phyloP scores from a whole-genome alignment of 371 early-diverging fungal genomes.

The Actinomortierella wolfii region DNA sequence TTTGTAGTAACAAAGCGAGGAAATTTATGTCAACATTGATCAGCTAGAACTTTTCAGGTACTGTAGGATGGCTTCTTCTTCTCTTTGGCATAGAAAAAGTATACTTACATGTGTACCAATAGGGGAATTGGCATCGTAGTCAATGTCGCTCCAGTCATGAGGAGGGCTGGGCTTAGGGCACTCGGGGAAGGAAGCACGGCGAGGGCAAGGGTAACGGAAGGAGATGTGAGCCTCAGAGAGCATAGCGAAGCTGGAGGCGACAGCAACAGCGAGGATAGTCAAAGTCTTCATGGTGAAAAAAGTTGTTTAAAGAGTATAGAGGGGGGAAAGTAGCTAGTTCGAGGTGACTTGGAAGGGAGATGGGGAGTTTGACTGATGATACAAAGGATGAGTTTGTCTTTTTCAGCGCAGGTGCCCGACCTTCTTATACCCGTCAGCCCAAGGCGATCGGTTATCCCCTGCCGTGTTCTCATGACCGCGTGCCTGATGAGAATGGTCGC shows the following conservation, averaged over 20 bases:
- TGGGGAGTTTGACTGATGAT: too few species aligned
- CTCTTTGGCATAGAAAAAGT: not conserved
- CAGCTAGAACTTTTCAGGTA: not conserved
- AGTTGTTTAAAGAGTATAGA: too few species aligned
- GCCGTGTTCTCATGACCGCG: too few species aligned
- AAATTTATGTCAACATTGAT: not conserved
- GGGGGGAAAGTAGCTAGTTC: too few species aligned
- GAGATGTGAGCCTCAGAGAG: constrained; percentile 38
- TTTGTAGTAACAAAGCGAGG: not conserved
- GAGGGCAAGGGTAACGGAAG: constrained; percentile 43
- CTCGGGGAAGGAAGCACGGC: constrained; percentile 33
- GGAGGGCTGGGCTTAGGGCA: constrained; percentile 31
- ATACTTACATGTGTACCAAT: constrained; percentile 33
- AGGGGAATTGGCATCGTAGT: constrained; percentile 35
- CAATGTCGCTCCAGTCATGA: constrained; percentile 24
- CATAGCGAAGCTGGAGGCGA: constrained; percentile 27
- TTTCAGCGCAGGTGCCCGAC: too few species aligned
- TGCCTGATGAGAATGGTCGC: too few species aligned
- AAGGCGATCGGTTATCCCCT: too few species aligned
- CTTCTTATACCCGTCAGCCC: too few species aligned
- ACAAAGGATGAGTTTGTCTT: too few species aligned
- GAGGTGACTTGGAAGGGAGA: too few species aligned
- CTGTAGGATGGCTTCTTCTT: not conserved
- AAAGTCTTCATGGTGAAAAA: constrained; percentile 26
- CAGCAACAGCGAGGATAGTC: constrained; percentile 18